Percentiles rank a stretch among this genome's conserved stretches.
Evolutionary conservation across 305 asterid genomes (phyloP).

Genomic region (Stenogyne calaminthoides): DNA sequence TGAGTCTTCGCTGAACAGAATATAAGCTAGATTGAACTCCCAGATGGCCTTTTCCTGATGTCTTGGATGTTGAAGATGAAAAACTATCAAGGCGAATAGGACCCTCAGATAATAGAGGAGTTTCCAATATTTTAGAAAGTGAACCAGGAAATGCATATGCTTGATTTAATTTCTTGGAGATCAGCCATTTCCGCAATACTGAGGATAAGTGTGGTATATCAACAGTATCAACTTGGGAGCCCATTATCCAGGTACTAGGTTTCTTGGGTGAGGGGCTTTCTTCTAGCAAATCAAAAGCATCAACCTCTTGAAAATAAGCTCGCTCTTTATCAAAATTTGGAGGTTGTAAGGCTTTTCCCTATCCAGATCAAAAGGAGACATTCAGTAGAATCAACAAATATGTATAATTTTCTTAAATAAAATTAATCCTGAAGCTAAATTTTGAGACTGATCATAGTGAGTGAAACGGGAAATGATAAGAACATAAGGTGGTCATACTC

Average conservation of each 20-base stretch:
- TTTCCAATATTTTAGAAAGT: constrained; percentile 75
- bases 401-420: constrained; percentile 10
- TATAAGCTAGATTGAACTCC: constrained; percentile 39
- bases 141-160: constrained; percentile 62
- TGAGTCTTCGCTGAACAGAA: constrained; percentile 39
- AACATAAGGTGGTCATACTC: constrained; percentile 44
- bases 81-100: constrained; percentile 31
- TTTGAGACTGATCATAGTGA: constrained; percentile 1
- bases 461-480: constrained; percentile 25
- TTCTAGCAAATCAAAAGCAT: constrained; percentile 82
- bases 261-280: constrained; percentile 98
- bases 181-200: constrained; percentile 73
- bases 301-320: constrained; percentile 89
- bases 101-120: constrained; percentile 47
- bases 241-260: constrained; percentile 68
- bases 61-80: constrained; percentile 37
- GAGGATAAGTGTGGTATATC: constrained; percentile 71
- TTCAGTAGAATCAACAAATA: constrained; percentile 9
- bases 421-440: constrained; percentile 4
- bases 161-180: constrained; percentile 54
- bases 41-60: constrained; percentile 36
- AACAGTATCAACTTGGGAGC: constrained; percentile 43
- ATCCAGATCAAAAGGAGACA: constrained; percentile 30
- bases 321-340: constrained; percentile 71
- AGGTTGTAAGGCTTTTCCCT: constrained; percentile 61